Evolutionary conservation across 768 basidiomycete species (phyloP).

Genomic region (Chalciporus pseudorubinellus): DNA sequence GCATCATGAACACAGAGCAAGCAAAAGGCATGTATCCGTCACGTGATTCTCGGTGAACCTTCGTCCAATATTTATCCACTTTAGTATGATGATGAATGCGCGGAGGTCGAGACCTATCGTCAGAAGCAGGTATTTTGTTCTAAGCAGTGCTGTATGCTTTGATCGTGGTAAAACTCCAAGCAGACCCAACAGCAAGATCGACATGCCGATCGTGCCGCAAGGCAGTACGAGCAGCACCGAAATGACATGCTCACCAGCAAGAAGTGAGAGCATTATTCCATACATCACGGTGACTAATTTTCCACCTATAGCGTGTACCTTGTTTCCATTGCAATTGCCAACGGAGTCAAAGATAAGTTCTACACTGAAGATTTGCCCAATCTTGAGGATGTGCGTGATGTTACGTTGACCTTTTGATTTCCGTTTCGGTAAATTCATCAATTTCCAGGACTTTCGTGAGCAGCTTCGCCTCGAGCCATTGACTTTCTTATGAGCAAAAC

Average conservation of each 20-base stretch:
- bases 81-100: slow-evolving; percentile 80
- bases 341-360: slow-evolving; percentile 66
- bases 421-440: slow-evolving; percentile 6
- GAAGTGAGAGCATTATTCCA: slow-evolving; percentile 48
- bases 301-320: slow-evolving; percentile 54
- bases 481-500: background rate
- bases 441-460: slow-evolving; percentile 65
- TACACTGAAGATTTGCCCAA: slow-evolving; percentile 66
- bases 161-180: slow-evolving; percentile 6
- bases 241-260: slow-evolving; percentile 79
- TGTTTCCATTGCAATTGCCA: slow-evolving; percentile 67
- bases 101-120: slow-evolving; percentile 65
- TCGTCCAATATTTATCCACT: slow-evolving; percentile 7
- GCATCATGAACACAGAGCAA: slow-evolving; percentile 24
- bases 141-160: background rate
- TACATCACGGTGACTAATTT: background rate
- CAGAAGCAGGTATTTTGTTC: slow-evolving; percentile 64
- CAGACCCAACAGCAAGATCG: slow-evolving; percentile 72
- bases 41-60: background rate
- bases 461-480: background rate
- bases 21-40: slow-evolving; percentile 26
- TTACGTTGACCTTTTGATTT: slow-evolving; percentile 10
- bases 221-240: slow-evolving; percentile 73
- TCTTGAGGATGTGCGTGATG: slow-evolving; percentile 63
- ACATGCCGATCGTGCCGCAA: slow-evolving; percentile 70